phyloP scores from a whole-genome alignment of 2,329 filamentous ascomycete genomes.

The Huntiella bhutanensis region DNA sequence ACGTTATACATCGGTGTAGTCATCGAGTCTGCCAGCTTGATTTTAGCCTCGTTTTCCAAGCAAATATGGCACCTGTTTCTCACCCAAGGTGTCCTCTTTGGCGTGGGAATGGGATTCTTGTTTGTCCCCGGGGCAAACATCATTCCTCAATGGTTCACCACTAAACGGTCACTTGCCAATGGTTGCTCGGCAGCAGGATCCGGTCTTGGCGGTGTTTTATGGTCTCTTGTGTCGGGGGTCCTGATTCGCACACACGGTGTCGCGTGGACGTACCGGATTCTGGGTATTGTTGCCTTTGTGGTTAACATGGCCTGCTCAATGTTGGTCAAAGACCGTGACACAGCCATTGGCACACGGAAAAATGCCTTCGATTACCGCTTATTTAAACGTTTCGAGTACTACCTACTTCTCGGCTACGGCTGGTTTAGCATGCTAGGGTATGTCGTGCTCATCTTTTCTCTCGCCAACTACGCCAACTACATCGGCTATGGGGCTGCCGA shows the following conservation, averaged over 20 bases:
- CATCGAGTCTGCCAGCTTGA: slow-evolving; percentile 44
- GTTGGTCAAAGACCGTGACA: slow-evolving; percentile 53
- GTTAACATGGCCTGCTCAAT: slow-evolving; percentile 45
- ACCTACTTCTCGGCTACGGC: slow-evolving; percentile 46
- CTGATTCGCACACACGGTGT: slow-evolving; percentile 48
- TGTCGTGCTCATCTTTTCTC: slow-evolving; percentile 55
- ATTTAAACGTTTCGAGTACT: slow-evolving; percentile 42
- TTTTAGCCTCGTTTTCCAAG: slow-evolving; percentile 49
- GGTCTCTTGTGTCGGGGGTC: slow-evolving; percentile 46
- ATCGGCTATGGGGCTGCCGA: slow-evolving; percentile 49
- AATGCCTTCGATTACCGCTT: slow-evolving; percentile 45
- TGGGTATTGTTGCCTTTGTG: slow-evolving; percentile 42
- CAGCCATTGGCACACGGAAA: slow-evolving; percentile 47
- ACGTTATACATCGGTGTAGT: slow-evolving; percentile 46
- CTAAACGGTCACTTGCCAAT: slow-evolving; percentile 48
- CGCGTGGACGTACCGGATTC: slow-evolving; percentile 46
- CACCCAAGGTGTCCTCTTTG: slow-evolving; percentile 56
- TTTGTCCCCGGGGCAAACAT: slow-evolving; percentile 52
- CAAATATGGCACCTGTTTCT: slow-evolving; percentile 61
- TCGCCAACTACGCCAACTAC: slow-evolving; percentile 52
- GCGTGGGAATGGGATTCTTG: slow-evolving; percentile 58
- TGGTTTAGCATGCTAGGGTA: slow-evolving; percentile 58
- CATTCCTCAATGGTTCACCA: slow-evolving; percentile 56
- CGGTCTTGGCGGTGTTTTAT: slow-evolving; percentile 55
- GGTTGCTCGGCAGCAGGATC: slow-evolving; percentile 49